These are phyloP conservation scores for Russula earlei DNA, from an alignment of 768 basidiomycete species.

Conservation along the genomic window DNA sequence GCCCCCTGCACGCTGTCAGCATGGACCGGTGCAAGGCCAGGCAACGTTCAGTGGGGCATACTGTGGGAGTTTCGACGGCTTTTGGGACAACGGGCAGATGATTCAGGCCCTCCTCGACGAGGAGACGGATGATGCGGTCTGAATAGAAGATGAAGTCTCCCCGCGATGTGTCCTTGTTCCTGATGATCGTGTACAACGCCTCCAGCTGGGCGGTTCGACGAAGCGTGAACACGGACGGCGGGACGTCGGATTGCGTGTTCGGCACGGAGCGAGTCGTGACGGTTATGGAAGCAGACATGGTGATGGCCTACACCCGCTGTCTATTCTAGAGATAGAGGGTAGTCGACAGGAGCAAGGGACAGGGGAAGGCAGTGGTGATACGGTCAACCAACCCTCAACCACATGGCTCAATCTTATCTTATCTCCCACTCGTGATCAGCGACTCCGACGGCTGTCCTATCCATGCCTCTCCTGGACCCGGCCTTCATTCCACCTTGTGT, in stretches of 20 bases:
- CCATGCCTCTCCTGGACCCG: too few relatives aligned
- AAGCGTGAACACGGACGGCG: constrained; percentile 80
- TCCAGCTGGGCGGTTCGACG: constrained; percentile 90
- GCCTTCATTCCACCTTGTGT: neutral
- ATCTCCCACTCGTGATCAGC: neutral
- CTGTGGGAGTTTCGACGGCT: constrained; percentile 76
- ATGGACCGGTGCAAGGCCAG: neutral
- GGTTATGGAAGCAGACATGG: constrained; percentile 5
- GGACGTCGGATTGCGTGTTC: constrained; percentile 28
- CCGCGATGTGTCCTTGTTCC: constrained; percentile 76
- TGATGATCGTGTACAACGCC: constrained; percentile 89
- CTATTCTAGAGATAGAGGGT: neutral
- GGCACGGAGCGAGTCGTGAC: neutral
- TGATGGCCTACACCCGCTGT: neutral
- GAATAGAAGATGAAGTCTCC: constrained; percentile 97
- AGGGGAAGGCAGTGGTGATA: too few relatives aligned
- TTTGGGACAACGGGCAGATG: constrained; percentile 71
- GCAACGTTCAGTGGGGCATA: constrained; percentile 22
- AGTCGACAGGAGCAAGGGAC: neutral
- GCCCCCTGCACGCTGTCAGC: constrained; percentile 43
- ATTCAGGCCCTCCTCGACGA: constrained; percentile 84
- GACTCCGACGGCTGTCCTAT: too few relatives aligned
- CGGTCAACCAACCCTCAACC: too few relatives aligned
- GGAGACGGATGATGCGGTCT: constrained; percentile 78
- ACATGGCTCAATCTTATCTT: neutral